Conservation (phyloP, 352 stramenopile genomes). For the Halophytophthora batemanensis region DNA sequence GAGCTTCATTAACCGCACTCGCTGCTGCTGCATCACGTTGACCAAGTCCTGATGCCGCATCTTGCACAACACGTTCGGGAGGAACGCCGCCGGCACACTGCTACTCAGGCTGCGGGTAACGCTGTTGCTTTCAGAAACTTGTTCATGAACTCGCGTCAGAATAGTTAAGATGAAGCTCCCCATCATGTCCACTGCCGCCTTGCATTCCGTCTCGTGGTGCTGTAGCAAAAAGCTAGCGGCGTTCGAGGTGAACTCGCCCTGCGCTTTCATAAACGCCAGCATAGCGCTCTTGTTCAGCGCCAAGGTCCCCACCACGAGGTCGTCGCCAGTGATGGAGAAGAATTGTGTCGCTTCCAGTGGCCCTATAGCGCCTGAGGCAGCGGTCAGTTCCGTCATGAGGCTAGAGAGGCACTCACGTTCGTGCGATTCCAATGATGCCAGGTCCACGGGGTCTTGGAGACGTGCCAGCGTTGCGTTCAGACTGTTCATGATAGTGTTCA, state of each 20-base stretch:
- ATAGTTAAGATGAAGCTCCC: slow-evolving; percentile 23
- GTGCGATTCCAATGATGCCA: slow-evolving; percentile 1
- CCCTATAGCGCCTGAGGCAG: slow-evolving; percentile 19
- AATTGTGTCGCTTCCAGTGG: slow-evolving; percentile 18
- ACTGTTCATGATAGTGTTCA: slow-evolving; percentile 11
- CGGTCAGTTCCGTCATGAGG: slow-evolving; percentile 17
- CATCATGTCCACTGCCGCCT: slow-evolving; percentile 13
- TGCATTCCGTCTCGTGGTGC: not conserved
- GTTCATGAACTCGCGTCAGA: slow-evolving; percentile 15
- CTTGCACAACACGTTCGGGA: slow-evolving; percentile 17
- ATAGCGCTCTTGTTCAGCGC: slow-evolving; percentile 11
- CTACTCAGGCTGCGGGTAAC: not conserved
- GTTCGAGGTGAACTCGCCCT: slow-evolving; percentile 12
- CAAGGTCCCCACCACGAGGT: slow-evolving; percentile 23
- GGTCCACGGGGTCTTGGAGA: slow-evolving; percentile 7
- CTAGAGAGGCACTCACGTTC: slow-evolving; percentile 17
- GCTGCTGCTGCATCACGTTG: slow-evolving; percentile 12
- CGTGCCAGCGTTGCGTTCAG: slow-evolving; percentile 7
- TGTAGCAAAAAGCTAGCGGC: slow-evolving; percentile 10
- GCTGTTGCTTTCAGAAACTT: slow-evolving; percentile 9
- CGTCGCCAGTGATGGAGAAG: slow-evolving; percentile 22
- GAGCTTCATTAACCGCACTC: slow-evolving; percentile 8
- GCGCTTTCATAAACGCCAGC: slow-evolving; percentile 19
- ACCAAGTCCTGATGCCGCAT: slow-evolving; percentile 27
- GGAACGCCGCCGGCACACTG: slow-evolving; percentile 1